These are phyloP conservation scores for Entomortierella parvispora DNA, from an alignment of 192 early-diverging fungal species.

Conservation along the genomic window DNA sequence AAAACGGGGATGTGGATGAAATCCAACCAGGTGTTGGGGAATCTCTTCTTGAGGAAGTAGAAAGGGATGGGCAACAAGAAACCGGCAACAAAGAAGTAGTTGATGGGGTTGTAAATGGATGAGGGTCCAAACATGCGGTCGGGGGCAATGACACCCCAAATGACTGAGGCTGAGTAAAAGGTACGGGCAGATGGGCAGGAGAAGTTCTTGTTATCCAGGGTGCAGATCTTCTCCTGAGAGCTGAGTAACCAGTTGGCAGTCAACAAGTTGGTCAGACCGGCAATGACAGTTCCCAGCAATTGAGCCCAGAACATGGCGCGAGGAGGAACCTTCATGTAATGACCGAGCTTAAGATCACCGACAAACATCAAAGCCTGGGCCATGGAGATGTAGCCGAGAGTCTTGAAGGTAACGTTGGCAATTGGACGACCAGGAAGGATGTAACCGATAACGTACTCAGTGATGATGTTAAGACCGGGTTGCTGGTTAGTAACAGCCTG, in stretches of 20 bases:
- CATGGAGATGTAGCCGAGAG: no score
- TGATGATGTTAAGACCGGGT: no score
- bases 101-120: constrained; percentile 37
- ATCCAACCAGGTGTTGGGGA: constrained; percentile 53
- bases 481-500: no score
- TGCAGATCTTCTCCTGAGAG: constrained; percentile 53
- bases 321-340: constrained; percentile 76
- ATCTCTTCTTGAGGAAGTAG: constrained; percentile 60
- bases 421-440: no score
- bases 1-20: constrained; percentile 64
- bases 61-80: constrained; percentile 62
- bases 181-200: no score
- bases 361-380: no score
- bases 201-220: constrained; percentile 35
- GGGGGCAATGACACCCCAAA: constrained; percentile 80
- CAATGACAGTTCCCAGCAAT: constrained; percentile 64
- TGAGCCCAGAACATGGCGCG: constrained; percentile 66
- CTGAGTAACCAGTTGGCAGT: no score
- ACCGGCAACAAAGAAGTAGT: constrained; percentile 59
- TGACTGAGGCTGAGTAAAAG: no score
- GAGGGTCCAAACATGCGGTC: constrained; percentile 60
- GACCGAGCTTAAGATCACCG: constrained; percentile 78
- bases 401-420: no score
- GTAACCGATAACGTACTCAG: no score
- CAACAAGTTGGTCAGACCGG: constrained; percentile 58